A percentile compares a stretch with the other conserved stretches of the same genome.
Evolutionary conservation across 2,329 filamentous ascomycete genomes (phyloP).

Genomic region (Alternaria rosae): DNA sequence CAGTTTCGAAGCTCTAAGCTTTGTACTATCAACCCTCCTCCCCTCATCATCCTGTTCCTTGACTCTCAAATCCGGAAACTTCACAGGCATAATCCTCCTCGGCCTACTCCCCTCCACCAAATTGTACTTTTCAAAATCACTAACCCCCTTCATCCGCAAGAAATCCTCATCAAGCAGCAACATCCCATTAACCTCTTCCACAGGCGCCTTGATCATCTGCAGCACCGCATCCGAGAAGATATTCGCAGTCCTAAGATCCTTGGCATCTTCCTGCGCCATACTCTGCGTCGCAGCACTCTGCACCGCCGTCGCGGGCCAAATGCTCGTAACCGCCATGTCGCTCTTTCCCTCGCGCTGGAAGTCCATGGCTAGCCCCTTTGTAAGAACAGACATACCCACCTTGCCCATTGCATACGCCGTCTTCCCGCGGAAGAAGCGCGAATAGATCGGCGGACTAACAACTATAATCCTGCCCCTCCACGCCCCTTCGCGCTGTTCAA

Average conservation of each 20-base stretch:
- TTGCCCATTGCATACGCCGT: constrained; percentile 82
- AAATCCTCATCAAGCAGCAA: constrained; percentile 84
- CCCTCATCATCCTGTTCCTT: constrained; percentile 84
- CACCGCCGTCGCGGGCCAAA: constrained; percentile 84
- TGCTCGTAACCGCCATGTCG: constrained; percentile 78
- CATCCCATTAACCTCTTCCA: constrained; percentile 71
- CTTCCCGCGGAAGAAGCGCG: constrained; percentile 84
- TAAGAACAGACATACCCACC: constrained; percentile 81
- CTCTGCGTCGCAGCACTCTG: constrained; percentile 76
- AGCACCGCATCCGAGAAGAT: constrained; percentile 84
- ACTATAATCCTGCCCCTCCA: constrained; percentile 74
- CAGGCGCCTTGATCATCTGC: constrained; percentile 70
- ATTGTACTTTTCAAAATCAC: constrained; percentile 76
- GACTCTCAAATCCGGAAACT: constrained; percentile 74
- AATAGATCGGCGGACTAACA: constrained; percentile 85
- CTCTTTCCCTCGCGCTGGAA: constrained; percentile 70
- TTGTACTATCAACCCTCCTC: constrained; percentile 70
- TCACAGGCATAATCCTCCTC: constrained; percentile 77
- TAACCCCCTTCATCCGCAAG: constrained; percentile 69
- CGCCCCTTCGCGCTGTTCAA: constrained; percentile 59
- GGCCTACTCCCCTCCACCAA: constrained; percentile 70
- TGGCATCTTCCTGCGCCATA: constrained; percentile 54
- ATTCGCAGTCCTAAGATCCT: constrained; percentile 69
- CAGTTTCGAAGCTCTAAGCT: constrained; percentile 31
- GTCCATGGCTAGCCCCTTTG: constrained; percentile 84